phyloP scores from a whole-genome alignment of 2,329 filamentous ascomycete species.

The Macrophomina tecta region DNA sequence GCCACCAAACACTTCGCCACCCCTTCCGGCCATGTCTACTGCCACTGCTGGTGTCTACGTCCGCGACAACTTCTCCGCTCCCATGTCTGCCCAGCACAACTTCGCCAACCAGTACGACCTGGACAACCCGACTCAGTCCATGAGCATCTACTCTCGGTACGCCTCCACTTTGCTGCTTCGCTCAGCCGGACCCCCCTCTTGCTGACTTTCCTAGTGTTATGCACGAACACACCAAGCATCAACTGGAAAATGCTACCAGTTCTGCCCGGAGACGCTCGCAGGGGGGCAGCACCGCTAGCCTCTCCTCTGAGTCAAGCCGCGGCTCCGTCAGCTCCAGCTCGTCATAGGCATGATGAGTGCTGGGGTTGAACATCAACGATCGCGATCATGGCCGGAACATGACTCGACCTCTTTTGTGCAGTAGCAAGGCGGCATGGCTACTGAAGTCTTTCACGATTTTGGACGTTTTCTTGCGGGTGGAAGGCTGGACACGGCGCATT shows the following conservation, averaged over 20 bases:
- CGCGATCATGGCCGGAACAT: neutral
- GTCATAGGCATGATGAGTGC: neutral
- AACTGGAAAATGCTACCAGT: slow-evolving; percentile 53
- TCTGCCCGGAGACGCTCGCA: slow-evolving; percentile 51
- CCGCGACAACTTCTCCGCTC: slow-evolving; percentile 48
- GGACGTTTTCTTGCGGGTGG: neutral
- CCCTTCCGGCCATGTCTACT: slow-evolving; percentile 33
- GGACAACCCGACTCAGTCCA: slow-evolving; percentile 45
- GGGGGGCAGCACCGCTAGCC: slow-evolving; percentile 20
- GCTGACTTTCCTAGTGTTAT: slow-evolving; percentile 46
- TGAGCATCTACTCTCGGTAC: slow-evolving; percentile 53
- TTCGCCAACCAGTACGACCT: slow-evolving; percentile 53
- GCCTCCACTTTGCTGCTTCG: slow-evolving; percentile 23
- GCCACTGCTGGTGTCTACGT: slow-evolving; percentile 40
- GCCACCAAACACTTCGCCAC: neutral
- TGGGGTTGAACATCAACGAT: neutral
- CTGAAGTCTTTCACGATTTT: neutral
- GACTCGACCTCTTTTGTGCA: neutral
- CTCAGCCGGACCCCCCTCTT: neutral
- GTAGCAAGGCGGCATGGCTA: neutral
- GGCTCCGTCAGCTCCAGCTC: slow-evolving; percentile 36
- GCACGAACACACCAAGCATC: slow-evolving; percentile 58
- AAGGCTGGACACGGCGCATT: neutral
- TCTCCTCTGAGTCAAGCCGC: slow-evolving; percentile 35
- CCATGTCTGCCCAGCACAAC: slow-evolving; percentile 50